Base-by-base conservation (phyloP, 768 basidiomycete genomes). In the Lactarius quietus region DNA sequence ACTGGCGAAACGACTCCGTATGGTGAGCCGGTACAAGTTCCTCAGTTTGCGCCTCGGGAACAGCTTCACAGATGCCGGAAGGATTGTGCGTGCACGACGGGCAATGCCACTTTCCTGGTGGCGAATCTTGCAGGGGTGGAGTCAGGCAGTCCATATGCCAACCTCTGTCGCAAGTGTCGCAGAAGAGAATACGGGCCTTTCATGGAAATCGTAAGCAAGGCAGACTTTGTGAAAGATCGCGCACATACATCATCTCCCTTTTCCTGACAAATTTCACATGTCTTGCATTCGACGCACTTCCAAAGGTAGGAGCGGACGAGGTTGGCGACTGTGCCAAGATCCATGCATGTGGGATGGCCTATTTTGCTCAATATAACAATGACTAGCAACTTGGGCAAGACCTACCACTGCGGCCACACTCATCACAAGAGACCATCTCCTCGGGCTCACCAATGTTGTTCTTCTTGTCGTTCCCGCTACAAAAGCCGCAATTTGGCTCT, bases 81-180 rank as follows among this genome's bases (percentile, higher is more conserved):
- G 64, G 67, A 33, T 62, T 58, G 8, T 57, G 57, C 15, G 68
- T 65, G 72, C 91, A 93, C 33, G 74, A 64, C 29, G 89, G 89
- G 74, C 91, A 93, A 70, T 84, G 81, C 90, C 89, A 94, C 73
- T 81, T 81, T 70, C 92, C 93, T 41, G 86, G 82, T 2, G 95
- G 95, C 38, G 86, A 79, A 63, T 84, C 79, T 61, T 81, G 76
- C 18, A 97, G 77, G 0, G 90, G 87, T 38, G 94, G 93, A 41
- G 77, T 70, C 62, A 94, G 81, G 74, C 91, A 95, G 69, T 87
- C 84, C 82, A 87, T 86, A 75, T 95, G 92, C 90, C 90, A 93
- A 39, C 92, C 93, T 83, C 93, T 82, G 80, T 98, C 96, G 76
- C 96, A 98, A 62, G 81, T 84, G 81, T 98, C 96, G 75, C 96